Percentiles rank a stretch among this genome's conserved stretches.
Evolutionary conservation across 1,284 basidiomycete species (phyloP).

Genomic region (Mycosarcoma maydis): DNA sequence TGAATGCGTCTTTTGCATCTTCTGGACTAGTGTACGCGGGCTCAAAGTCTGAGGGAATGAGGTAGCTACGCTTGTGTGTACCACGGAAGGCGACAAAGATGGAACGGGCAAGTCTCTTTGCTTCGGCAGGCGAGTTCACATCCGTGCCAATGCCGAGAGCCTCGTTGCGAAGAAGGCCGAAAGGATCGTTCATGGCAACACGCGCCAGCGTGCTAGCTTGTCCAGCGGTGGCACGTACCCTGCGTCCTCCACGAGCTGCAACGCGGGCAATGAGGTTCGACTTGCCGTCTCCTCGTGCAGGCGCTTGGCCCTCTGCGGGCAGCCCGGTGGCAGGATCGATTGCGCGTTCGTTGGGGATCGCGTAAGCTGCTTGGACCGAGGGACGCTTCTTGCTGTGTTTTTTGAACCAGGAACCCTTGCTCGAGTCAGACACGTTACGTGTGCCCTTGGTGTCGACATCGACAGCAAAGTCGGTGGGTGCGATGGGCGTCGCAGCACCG

Average conservation of each 20-base stretch:
- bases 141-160: conserved; percentile 59
- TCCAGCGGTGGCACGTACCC: conserved; percentile 24
- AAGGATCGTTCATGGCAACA: conserved; percentile 54
- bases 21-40: conserved; percentile 74
- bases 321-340: conserved; percentile 36
- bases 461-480: conserved; percentile 27
- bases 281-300: conserved; percentile 39
- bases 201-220: conserved; percentile 53
- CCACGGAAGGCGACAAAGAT: conserved; percentile 75
- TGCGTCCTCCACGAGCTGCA: conserved; percentile 30
- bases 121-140: conserved; percentile 61
- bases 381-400: conserved; percentile 59
- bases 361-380: conserved; percentile 18
- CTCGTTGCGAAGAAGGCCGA: conserved; percentile 44
- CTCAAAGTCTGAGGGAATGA: conserved; percentile 76
- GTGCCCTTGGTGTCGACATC: conserved; percentile 11
- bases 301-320: conserved; percentile 37
- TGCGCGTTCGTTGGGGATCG: conserved; percentile 18
- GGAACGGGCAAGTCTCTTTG: conserved; percentile 74
- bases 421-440: conserved; percentile 16
- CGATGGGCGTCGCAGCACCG: conserved; percentile 29
- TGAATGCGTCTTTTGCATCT: conserved; percentile 76
- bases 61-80: conserved; percentile 71
- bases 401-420: conserved; percentile 44
- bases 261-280: conserved; percentile 35